Conservation (phyloP, 495 filamentous ascomycete genomes). For the Endocarpon pusillum region DNA sequence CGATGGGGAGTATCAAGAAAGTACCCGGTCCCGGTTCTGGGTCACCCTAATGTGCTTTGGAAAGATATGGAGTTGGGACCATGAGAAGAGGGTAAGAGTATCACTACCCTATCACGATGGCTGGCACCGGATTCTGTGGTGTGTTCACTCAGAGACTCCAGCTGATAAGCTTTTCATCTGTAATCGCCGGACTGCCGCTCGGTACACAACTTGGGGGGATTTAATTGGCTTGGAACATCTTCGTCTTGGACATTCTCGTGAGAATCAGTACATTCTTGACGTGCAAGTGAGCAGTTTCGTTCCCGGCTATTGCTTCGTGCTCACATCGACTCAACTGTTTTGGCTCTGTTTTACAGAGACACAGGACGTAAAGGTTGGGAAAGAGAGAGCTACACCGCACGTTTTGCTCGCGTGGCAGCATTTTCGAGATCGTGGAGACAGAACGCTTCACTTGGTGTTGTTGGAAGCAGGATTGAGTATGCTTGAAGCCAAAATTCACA, state of each 20-base stretch:
- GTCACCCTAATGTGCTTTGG: not conserved
- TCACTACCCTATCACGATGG: not conserved
- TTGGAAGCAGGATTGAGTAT: not conserved
- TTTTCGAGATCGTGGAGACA: constrained; percentile 1
- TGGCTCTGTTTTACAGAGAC: not conserved
- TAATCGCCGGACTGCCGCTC: not conserved
- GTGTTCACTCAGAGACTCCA: not conserved
- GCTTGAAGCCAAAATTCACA: not conserved
- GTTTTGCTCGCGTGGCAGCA: not conserved
- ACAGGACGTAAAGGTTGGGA: not conserved
- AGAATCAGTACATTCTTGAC: not conserved
- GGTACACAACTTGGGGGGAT: not conserved
- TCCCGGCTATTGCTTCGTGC: not conserved
- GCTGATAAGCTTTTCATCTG: not conserved
- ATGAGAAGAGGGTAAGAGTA: not conserved
- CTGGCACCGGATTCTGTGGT: constrained; percentile 1
- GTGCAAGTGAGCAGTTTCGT: not conserved
- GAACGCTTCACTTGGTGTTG: not conserved
- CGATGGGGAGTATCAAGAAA: not conserved
- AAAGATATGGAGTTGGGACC: not conserved
- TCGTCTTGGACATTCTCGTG: not conserved
- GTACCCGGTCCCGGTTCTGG: not conserved
- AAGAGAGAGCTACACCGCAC: not conserved
- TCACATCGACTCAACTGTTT: not conserved
- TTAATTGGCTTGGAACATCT: not conserved